Base-by-base conservation (phyloP, 1,284 basidiomycete species). In the Sanghuangporus weigelae region DNA sequence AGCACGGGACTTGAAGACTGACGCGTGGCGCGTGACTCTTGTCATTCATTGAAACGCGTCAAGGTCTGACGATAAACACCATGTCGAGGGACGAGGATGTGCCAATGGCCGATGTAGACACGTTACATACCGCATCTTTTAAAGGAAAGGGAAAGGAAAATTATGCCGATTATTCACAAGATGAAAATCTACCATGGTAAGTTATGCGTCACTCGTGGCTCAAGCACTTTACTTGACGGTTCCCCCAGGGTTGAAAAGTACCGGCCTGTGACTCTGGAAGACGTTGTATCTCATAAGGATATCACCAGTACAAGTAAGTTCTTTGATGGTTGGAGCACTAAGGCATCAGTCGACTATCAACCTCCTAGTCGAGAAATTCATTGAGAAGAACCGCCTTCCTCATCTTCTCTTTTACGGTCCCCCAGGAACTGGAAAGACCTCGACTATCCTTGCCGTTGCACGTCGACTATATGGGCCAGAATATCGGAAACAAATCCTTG, bases 341-440 rank as follows among this genome's bases (percentile, higher is more conserved):
- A 26, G 21, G 59, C 23, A 54, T 39, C 57, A 40, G 48, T 60
- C n/a, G 26, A 42, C 60, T 69, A 26, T 67, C 54, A 8, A 11
- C 11, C 50, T n/a, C 66, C 11, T 64, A 98, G 96, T 98, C 75
- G 93, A 96, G 75, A 92, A 91, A 73, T 99, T 99, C 74, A 96
- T 99, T 70, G 90, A 95, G 69, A 95, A 95, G 74, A 96, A 96
- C 68, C 81, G 96, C 57, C 76, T 99, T 31, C 97, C 97, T 0
- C 97, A 99, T 77, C 81, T 99, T 23, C 82, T 99, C 53, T 95
- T 99, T 76, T 99, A 99, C 72, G 97, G 97, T 0, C 97, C 97
- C 39, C 97, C 97, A 16, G 97, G 93, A 16, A 99, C 96, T 0
- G 96, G 96, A 57, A 99, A 99, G 77, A 99, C 96, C 1, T 96